Percentiles rank a stretch among this genome's conserved stretches.
Evolutionary conservation across 495 filamentous ascomycete species (phyloP).

Genomic region (Penicillium mononematosum): DNA sequence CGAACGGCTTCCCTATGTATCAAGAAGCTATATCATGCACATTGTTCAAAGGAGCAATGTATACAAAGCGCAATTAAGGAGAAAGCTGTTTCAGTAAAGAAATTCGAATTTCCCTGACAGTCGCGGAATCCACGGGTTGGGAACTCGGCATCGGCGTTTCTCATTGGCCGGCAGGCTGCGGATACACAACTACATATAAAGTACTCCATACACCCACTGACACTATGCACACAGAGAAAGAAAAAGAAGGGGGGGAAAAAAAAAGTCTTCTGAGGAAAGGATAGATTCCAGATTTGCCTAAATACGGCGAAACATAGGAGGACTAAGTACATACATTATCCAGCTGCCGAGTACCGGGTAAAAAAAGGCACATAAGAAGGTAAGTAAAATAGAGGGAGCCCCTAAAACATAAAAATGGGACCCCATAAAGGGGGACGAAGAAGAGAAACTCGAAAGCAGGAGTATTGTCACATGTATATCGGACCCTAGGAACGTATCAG

Average conservation of each 20-base stretch:
- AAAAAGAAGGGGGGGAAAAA: background rate
- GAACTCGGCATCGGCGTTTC: conserved; percentile 21
- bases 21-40: conserved; percentile 24
- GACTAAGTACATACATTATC: conserved; percentile 51
- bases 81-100: conserved; percentile 14
- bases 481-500: conserved; percentile 48
- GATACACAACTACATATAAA: background rate
- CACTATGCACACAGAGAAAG: conserved; percentile 2
- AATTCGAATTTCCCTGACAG: conserved; percentile 27
- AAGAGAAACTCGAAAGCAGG: conserved; percentile 13
- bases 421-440: conserved; percentile 16
- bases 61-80: conserved; percentile 9
- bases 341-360: conserved; percentile 35
- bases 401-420: conserved; percentile 13
- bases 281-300: conserved; percentile 18
- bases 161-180: conserved; percentile 33
- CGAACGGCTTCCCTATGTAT: conserved; percentile 28
- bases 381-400: conserved; percentile 25
- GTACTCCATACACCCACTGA: background rate
- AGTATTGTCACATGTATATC: conserved; percentile 28
- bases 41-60: conserved; percentile 20
- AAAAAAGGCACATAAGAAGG: conserved; percentile 34
- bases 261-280: background rate
- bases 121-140: conserved; percentile 42
- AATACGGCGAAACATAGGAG: conserved; percentile 26